These are phyloP conservation scores for Fraxinus xanthoxyloides DNA, from an alignment of 305 asterid species.

Conservation along the genomic window DNA sequence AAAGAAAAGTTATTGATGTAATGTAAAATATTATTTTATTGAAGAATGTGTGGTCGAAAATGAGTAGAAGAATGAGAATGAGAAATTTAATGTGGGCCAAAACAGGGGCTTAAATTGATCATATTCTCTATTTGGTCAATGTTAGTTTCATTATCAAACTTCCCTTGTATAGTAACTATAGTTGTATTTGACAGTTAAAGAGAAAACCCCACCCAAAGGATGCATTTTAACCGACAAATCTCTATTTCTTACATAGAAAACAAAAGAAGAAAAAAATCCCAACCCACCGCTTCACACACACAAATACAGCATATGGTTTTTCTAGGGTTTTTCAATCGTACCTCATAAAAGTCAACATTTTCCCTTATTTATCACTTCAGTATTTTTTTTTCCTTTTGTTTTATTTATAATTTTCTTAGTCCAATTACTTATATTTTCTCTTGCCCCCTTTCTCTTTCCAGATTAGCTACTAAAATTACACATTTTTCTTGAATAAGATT, in stretches of 20 bases:
- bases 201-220: background rate
- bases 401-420: background rate
- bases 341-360: background rate
- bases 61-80: no score
- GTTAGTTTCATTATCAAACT: conserved; percentile 17
- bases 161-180: conserved; percentile 4
- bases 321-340: background rate
- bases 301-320: background rate
- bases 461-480: background rate
- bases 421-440: background rate
- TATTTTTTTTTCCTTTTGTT: background rate
- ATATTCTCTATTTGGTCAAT: background rate
- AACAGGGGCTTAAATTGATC: background rate
- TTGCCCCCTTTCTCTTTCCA: background rate
- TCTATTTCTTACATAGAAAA: background rate
- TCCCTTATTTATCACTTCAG: background rate
- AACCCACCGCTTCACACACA: background rate
- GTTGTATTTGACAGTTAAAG: conserved; percentile 1
- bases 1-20: no score
- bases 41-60: no score
- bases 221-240: background rate
- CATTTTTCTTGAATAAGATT: background rate
- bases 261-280: background rate
- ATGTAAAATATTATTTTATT: no score
- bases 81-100: no score